Conservation (phyloP, 805 yeast genomes). For the Candida mattraensis region DNA sequence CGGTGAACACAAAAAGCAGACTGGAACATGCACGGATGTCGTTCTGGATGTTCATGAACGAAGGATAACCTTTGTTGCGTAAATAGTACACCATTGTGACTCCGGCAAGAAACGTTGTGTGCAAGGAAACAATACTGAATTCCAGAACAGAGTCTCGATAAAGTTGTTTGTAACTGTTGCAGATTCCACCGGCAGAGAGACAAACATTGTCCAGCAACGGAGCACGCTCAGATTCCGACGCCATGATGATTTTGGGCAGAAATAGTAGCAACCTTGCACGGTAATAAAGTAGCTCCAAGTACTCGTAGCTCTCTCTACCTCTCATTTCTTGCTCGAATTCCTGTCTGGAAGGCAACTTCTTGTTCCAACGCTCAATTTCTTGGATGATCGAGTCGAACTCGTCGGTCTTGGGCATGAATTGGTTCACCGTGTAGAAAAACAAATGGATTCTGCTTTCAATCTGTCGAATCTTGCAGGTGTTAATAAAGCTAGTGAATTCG, state of each 20-base stretch:
- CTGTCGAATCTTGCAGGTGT: conserved; percentile 20
- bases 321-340: conserved; percentile 13
- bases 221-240: conserved; percentile 11
- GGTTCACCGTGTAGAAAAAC: conserved; percentile 18
- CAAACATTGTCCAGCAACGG: conserved; percentile 19
- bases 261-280: conserved; percentile 18
- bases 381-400: conserved; percentile 14
- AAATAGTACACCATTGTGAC: conserved; percentile 29
- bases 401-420: conserved; percentile 13
- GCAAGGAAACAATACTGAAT: conserved; percentile 24
- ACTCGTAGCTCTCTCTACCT: conserved; percentile 21
- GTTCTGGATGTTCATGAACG: conserved; percentile 23
- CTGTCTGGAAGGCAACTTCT: conserved; percentile 11
- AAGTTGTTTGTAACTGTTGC: conserved; percentile 19
- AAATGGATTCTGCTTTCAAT: conserved; percentile 22
- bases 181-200: conserved; percentile 25
- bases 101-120: conserved; percentile 27
- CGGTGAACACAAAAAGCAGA: conserved; percentile 29
- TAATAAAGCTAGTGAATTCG: conserved; percentile 16
- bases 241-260: conserved; percentile 20
- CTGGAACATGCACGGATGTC: conserved; percentile 30
- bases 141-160: conserved; percentile 23
- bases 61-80: conserved; percentile 22
- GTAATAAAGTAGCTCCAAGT: conserved; percentile 20
- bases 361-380: conserved; percentile 20